Percentiles rank a stretch among this genome's conserved stretches.
Conservation (phyloP, 129 eudicot genomes). For the Chrysanthemum seticuspe region DNA sequence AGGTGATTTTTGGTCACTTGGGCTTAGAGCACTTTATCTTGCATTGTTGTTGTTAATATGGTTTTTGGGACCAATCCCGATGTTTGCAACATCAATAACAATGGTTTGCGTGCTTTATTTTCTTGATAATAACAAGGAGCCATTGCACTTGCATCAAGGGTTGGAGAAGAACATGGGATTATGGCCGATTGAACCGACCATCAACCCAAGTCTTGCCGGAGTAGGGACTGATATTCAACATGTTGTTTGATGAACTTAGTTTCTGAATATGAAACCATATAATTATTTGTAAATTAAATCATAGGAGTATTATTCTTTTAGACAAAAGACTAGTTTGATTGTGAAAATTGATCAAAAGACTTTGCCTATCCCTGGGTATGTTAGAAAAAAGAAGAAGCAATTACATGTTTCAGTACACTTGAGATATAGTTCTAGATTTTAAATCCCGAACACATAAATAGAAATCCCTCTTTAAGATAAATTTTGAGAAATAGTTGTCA, state of each 20-base stretch:
- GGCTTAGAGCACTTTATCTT: conserved; percentile 62
- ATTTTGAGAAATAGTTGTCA: too few relatives aligned
- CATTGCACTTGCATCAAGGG: conserved; percentile 37
- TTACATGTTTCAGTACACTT: too few relatives aligned
- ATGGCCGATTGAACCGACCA: background rate
- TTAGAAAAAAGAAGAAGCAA: too few relatives aligned
- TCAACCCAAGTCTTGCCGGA: background rate
- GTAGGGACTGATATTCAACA: conserved; percentile 15
- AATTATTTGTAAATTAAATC: too few relatives aligned
- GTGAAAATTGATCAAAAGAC: too few relatives aligned
- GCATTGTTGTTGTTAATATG: conserved; percentile 49
- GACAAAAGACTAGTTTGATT: too few relatives aligned
- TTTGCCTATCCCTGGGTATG: too few relatives aligned
- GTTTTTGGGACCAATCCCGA: conserved; percentile 74
- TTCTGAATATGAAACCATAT: too few relatives aligned
- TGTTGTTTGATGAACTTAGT: conserved; percentile 6
- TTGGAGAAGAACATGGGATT: background rate
- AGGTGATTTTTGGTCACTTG: conserved; percentile 60
- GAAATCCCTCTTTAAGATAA: too few relatives aligned
- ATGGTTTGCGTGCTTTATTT: conserved; percentile 51
- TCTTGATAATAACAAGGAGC: conserved; percentile 46
- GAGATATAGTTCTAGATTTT: too few relatives aligned
- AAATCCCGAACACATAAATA: too few relatives aligned
- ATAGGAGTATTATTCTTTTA: too few relatives aligned
- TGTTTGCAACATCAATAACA: conserved; percentile 54